Conservation (phyloP, 164 flowering plant genomes). For the Buxus sempervirens region DNA sequence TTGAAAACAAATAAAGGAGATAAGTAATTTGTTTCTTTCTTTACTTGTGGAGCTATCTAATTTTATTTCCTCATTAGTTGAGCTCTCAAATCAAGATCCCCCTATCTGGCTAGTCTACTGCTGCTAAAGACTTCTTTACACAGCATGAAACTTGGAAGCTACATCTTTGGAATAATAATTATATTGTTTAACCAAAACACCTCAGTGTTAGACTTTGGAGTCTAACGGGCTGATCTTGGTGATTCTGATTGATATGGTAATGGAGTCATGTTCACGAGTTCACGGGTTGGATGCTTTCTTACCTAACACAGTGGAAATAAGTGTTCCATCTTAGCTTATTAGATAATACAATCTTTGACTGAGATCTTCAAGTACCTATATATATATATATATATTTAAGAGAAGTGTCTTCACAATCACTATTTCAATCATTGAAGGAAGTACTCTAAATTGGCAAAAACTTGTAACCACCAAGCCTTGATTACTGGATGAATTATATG, state of each 20-base stretch:
- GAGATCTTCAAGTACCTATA: neutral
- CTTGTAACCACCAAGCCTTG: neutral
- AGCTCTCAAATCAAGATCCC: slow-evolving; percentile 8
- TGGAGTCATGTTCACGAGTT: neutral
- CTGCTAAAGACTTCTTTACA: neutral
- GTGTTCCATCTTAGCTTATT: neutral
- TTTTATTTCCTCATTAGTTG: neutral
- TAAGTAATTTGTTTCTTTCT: neutral
- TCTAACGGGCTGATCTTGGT: neutral
- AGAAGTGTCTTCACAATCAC: neutral
- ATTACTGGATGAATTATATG: neutral
- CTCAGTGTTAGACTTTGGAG: neutral
- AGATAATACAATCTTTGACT: neutral
- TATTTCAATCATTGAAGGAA: neutral
- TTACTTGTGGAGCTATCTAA: slow-evolving; percentile 6
- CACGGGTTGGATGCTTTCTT: neutral
- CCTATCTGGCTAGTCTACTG: no score
- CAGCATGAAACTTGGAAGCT: neutral
- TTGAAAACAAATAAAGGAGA: neutral
- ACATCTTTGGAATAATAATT: neutral
- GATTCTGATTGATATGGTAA: neutral
- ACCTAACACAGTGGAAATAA: neutral
- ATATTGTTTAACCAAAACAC: no score
- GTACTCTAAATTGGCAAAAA: neutral
- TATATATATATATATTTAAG: no score